phyloP scores from a whole-genome alignment of 176 grass and related monocot genomes.

The Oryza meridionalis region DNA sequence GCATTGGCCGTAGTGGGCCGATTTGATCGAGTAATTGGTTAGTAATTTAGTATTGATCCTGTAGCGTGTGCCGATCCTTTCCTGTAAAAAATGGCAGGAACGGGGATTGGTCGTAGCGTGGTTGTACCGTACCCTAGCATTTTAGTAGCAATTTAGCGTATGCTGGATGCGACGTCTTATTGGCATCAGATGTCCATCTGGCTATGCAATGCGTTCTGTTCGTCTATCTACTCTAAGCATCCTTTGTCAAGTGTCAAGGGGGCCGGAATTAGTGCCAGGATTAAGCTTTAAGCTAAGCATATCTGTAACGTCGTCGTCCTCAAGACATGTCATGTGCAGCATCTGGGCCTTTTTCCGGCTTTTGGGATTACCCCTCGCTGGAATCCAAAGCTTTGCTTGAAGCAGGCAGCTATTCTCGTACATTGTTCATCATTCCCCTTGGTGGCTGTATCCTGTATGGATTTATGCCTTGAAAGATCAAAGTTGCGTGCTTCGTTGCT shows the following conservation, averaged over 20 bases:
- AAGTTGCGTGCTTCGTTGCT: background rate
- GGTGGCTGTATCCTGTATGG: background rate
- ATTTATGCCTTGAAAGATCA: background rate
- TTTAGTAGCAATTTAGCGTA: background rate
- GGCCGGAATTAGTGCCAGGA: background rate
- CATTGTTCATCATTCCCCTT: constrained; percentile 32
- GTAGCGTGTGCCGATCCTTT: constrained; percentile 31
- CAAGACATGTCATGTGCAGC: constrained; percentile 40
- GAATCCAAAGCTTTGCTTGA: constrained; percentile 48
- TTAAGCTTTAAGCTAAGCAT: background rate
- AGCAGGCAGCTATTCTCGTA: background rate
- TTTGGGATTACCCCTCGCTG: constrained; percentile 11
- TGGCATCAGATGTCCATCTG: background rate
- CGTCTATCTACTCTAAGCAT: background rate
- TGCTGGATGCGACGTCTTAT: background rate
- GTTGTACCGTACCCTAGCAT: background rate
- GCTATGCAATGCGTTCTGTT: background rate
- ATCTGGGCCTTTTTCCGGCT: constrained; percentile 9
- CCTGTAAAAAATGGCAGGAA: constrained; percentile 66
- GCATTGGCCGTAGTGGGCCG: background rate
- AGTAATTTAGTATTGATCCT: background rate
- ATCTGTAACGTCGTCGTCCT: background rate
- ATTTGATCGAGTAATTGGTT: no score
- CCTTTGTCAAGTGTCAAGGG: background rate
- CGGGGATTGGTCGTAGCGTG: constrained; percentile 47